These are phyloP conservation scores for Talaromyces funiculosus DNA, from an alignment of 2,329 filamentous ascomycete genomes.

Conservation along the genomic window DNA sequence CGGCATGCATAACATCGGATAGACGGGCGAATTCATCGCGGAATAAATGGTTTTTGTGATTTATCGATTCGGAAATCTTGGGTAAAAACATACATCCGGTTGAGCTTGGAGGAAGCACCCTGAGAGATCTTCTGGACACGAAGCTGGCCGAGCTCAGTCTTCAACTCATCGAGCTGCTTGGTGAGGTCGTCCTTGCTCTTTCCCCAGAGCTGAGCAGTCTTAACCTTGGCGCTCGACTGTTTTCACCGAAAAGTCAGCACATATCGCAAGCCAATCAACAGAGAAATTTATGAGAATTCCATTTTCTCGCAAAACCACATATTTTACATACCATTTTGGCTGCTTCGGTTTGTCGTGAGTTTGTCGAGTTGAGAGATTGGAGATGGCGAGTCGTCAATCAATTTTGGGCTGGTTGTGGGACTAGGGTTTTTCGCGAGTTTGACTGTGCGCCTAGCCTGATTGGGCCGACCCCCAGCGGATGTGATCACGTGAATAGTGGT, in stretches of 20 bases:
- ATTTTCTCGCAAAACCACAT: not conserved
- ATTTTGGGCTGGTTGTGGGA: constrained; percentile 39
- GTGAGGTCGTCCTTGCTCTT: constrained; percentile 99
- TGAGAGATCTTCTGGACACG: constrained; percentile 96
- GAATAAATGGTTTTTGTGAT: not conserved
- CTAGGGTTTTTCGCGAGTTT: constrained; percentile 37
- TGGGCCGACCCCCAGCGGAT: not conserved
- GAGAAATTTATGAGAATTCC: not conserved
- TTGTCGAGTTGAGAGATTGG: constrained; percentile 42
- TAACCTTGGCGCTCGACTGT: constrained; percentile 69
- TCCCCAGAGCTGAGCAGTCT: constrained; percentile 93
- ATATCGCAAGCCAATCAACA: constrained; percentile 11
- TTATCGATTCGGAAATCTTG: constrained; percentile 4
- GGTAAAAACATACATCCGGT: constrained; percentile 73
- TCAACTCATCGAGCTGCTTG: constrained; percentile 91
- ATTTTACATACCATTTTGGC: constrained; percentile 39
- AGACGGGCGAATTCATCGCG: not conserved
- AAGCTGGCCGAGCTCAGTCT: constrained; percentile 92
- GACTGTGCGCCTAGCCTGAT: constrained; percentile 10
- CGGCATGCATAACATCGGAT: constrained; percentile 11
- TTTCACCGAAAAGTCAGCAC: constrained; percentile 1
- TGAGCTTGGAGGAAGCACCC: constrained; percentile 91
- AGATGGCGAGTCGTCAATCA: constrained; percentile 31
- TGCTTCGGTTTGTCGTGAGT: constrained; percentile 40
- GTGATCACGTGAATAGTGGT: not conserved